phyloP scores from a whole-genome alignment of 2,329 filamentous ascomycete genomes.

The Botryotinia calthae region DNA sequence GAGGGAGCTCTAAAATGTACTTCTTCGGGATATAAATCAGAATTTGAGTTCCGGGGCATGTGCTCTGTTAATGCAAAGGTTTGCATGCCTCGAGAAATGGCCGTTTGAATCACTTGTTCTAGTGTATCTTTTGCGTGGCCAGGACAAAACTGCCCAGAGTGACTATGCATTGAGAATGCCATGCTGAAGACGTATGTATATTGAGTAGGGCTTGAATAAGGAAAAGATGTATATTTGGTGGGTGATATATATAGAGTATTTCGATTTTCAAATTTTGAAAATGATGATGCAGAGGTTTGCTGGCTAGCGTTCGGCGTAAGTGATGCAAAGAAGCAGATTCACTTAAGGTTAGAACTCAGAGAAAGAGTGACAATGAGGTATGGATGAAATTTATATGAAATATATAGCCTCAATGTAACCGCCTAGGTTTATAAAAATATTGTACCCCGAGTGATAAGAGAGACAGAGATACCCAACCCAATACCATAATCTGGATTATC shows the following conservation, averaged over 20 bases:
- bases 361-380: neutral
- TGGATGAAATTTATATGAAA: neutral
- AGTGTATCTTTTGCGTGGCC: constrained; percentile 82
- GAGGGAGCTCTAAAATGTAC: constrained; percentile 42
- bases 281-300: neutral
- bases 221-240: neutral
- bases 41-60: constrained; percentile 73
- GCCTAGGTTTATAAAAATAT: neutral
- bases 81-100: constrained; percentile 74
- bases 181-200: constrained; percentile 47
- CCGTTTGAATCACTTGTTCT: constrained; percentile 77
- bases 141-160: constrained; percentile 95
- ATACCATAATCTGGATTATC: neutral
- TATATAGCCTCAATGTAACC: neutral
- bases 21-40: constrained; percentile 92
- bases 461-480: neutral
- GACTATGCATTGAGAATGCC: constrained; percentile 97
- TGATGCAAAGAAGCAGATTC: neutral
- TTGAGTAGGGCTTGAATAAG: neutral
- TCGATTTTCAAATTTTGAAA: neutral
- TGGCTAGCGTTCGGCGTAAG: neutral
- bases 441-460: neutral
- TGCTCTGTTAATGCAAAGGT: constrained; percentile 91
- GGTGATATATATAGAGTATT: neutral
- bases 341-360: neutral